Base-by-base conservation (phyloP, 1,139 yeast species). In the Debaryomyces singareniensis region DNA sequence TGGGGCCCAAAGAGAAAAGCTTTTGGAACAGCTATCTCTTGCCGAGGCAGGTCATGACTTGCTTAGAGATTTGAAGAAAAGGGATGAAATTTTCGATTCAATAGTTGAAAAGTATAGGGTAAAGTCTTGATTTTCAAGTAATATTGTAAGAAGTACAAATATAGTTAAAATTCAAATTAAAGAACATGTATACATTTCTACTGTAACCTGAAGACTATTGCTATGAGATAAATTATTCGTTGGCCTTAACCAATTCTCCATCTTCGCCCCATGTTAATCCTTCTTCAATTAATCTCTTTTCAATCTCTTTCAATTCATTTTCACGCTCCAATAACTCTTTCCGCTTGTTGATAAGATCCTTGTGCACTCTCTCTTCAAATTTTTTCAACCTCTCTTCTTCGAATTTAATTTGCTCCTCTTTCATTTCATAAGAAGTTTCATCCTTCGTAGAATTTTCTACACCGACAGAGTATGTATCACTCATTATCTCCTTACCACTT, bases 251-350 rank as follows among this genome's bases (percentile, higher is more conserved):
- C 13, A 62, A 53, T 25, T 65, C 71, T 16, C 68, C 68, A 16
- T 61, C 54, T 21, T 65, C 70, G 37, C 59, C 55, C 40, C 63
- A 55, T 40, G 58, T 58, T 45, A 66, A 56, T 4, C 71, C 72
- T 44, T 77, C 85, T 25, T 68, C 71, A 38, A 78, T 72, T 42
- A 83, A 67, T 44, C 91, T 67, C 46, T 76, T 80, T 51, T 86
- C 95, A 44, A 85, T 80, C 38, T 81, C 89, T 45, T 75, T 75
- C 49, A 91, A 71, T 53, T 91, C 97, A 44, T 79, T 76, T 57
- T 91, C 98, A 51, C 96, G 76, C 34, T 86, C 87, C 46, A 81
- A 68, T 40, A 91, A 71, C 55, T 86, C 95, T 47, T 80, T 78
- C 43, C 94, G 73, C 68, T 87, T 87, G 51, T 76, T 75, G 47